A percentile compares a stretch with the other conserved stretches of the same genome.
Conservation (phyloP, 2,329 filamentous ascomycete genomes). For the Onygena corvina region DNA sequence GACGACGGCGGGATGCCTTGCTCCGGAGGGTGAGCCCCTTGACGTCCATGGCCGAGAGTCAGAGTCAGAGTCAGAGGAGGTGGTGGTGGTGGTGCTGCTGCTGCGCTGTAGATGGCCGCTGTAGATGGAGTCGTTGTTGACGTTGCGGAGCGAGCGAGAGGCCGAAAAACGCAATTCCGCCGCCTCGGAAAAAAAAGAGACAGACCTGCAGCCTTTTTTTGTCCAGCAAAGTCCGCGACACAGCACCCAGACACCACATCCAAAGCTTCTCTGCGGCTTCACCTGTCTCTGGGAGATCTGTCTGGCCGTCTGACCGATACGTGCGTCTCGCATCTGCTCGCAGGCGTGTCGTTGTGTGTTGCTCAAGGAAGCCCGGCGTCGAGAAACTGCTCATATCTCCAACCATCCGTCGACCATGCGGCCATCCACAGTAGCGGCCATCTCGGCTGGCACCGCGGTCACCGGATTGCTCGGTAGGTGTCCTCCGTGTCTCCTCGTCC, state of each 20-base stretch:
- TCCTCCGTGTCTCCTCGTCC: neutral
- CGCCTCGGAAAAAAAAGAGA: neutral
- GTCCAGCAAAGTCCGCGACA: no score
- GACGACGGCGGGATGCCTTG: conserved; percentile 39
- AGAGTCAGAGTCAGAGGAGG: no score
- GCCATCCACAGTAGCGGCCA: conserved; percentile 47
- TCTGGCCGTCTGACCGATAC: no score
- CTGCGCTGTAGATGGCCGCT: neutral
- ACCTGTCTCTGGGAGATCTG: no score
- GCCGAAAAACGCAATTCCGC: neutral
- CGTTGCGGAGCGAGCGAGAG: conserved; percentile 1
- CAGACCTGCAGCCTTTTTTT: neutral
- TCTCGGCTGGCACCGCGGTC: conserved; percentile 47
- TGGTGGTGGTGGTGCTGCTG: no score
- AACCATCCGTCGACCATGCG: conserved; percentile 31
- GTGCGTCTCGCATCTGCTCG: no score
- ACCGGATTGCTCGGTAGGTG: conserved; percentile 44
- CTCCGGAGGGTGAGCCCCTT: conserved; percentile 52
- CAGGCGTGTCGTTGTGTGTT: no score
- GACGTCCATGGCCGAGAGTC: conserved; percentile 39
- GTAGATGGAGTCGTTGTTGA: conserved; percentile 1
- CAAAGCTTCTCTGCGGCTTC: no score
- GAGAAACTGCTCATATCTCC: no score
- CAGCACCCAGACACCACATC: no score
- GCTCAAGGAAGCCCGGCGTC: no score